Conservation (phyloP, 2,329 filamentous ascomycete genomes). For the Penicillium oxalicum region DNA sequence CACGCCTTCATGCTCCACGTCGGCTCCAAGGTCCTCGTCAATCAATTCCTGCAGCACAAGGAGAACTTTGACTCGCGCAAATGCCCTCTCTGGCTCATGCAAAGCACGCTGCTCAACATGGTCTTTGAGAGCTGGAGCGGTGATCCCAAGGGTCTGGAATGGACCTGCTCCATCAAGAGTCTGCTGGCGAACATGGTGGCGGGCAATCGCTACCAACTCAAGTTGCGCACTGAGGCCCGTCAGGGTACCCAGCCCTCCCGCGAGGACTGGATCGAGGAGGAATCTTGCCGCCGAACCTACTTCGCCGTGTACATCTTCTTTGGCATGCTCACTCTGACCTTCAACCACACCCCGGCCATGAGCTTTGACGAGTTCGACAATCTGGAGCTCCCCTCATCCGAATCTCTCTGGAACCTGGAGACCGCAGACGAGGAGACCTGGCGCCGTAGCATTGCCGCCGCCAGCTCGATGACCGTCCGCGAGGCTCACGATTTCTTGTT, state of each 20-base stretch:
- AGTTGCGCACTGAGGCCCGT: slow-evolving; percentile 83
- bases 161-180: slow-evolving; percentile 98
- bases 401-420: slow-evolving; percentile 88
- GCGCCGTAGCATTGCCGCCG: slow-evolving; percentile 68
- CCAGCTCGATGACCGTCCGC: slow-evolving; percentile 77
- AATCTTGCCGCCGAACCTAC: slow-evolving; percentile 92
- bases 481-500: slow-evolving; percentile 93
- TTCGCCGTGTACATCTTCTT: slow-evolving; percentile 99
- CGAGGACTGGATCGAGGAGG: slow-evolving; percentile 92
- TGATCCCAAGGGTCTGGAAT: slow-evolving; percentile 93
- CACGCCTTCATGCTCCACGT: slow-evolving; percentile 97
- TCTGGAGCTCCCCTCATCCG: slow-evolving; percentile 83
- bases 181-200: slow-evolving; percentile 97
- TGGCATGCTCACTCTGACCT: slow-evolving; percentile 85
- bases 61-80: slow-evolving; percentile 98
- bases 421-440: slow-evolving; percentile 72
- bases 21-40: slow-evolving; percentile 93
- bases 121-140: slow-evolving; percentile 99
- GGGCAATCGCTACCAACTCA: slow-evolving; percentile 92
- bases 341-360: slow-evolving; percentile 96
- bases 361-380: slow-evolving; percentile 98
- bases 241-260: slow-evolving; percentile 69
- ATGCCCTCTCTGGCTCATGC: slow-evolving; percentile 97
- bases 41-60: slow-evolving; percentile 95
- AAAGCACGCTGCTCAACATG: slow-evolving; percentile 95